Evolutionary conservation across 2,329 filamentous ascomycete species (phyloP), one percentile per base, ranked within the genome.

Genomic region (Talaromyces funiculosus): DNA sequence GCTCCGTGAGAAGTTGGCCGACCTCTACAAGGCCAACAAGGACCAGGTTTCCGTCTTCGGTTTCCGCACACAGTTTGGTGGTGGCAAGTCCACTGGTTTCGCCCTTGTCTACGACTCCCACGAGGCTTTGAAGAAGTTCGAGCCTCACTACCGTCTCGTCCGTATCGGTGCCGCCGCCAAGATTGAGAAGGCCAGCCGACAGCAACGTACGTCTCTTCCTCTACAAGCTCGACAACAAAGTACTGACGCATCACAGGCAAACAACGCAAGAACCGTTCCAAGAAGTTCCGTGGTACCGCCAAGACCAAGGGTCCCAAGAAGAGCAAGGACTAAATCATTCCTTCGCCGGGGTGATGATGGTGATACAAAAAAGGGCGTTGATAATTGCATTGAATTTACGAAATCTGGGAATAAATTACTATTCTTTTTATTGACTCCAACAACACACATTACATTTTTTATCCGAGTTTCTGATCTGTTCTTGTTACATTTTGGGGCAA

Each of bases 121-220:
- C 77, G 94, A 99, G 86, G 91, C 92, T 75, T 88, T 99, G 88
- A 97, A 97, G 90, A 97, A 97, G 84, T 99, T 97, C 82, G 94
- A 99, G 88, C 94, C 94, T 74, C 89, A 89, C 82, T 97, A 97
- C 89, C 89, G 94, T 81, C 87, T 97, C 73, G 86, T 99, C 80
- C 88, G 94, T 72, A 90, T 96, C 78, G 94, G 93, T 77, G 84
- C 90, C 73, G 93, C 91, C 76, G 85, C 81, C 80, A 97, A 97
- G 90, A 85, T 91, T 80, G 94, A 99, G 90, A 93, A 92, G 85
- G 87, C 94, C 74, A 91, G 87, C 84, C 90, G 94, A 87, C 94
- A 99, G 84, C 94, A 99, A 84, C 92, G 94, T 97, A 92, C 77
- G 93, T 95, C 71, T 43, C 64, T 62, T 59, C 42, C 55, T 47